phyloP scores from a whole-genome alignment of 2,329 filamentous ascomycete genomes.

The Lasiodiplodia gonubiensis region DNA sequence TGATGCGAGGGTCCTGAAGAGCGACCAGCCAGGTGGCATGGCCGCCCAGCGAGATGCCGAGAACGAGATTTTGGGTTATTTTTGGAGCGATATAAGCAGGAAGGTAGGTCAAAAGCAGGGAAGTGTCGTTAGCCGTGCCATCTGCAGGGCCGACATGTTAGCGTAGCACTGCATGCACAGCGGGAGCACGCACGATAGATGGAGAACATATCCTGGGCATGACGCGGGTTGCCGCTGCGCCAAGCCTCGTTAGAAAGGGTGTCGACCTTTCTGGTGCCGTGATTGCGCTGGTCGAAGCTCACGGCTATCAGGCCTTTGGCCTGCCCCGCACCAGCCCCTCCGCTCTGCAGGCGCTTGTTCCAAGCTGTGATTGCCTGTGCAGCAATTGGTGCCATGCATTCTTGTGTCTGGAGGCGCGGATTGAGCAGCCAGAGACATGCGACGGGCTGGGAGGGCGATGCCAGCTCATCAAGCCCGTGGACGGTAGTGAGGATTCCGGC shows the following conservation, averaged over 20 bases:
- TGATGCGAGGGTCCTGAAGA: conserved; percentile 77
- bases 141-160: conserved; percentile 44
- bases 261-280: conserved; percentile 75
- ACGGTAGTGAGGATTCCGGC: conserved; percentile 79
- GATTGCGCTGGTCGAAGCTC: conserved; percentile 91
- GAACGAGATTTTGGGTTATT: conserved; percentile 69
- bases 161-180: conserved; percentile 26
- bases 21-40: conserved; percentile 87
- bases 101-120: conserved; percentile 76
- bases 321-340: conserved; percentile 35
- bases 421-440: conserved; percentile 93
- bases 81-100: conserved; percentile 73
- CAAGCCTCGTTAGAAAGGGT: conserved; percentile 75
- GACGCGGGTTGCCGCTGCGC: conserved; percentile 76
- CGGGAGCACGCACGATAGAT: conserved; percentile 63
- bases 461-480: conserved; percentile 80
- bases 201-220: conserved; percentile 92
- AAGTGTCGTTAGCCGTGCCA: conserved; percentile 76
- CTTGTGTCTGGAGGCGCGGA: conserved; percentile 72
- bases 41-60: conserved; percentile 86
- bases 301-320: conserved; percentile 74
- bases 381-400: conserved; percentile 77
- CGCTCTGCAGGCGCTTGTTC: conserved; percentile 55
- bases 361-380: conserved; percentile 71
- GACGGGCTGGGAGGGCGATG: conserved; percentile 57